Base-by-base conservation (phyloP, 768 basidiomycete genomes). In the Suillus luteus region DNA sequence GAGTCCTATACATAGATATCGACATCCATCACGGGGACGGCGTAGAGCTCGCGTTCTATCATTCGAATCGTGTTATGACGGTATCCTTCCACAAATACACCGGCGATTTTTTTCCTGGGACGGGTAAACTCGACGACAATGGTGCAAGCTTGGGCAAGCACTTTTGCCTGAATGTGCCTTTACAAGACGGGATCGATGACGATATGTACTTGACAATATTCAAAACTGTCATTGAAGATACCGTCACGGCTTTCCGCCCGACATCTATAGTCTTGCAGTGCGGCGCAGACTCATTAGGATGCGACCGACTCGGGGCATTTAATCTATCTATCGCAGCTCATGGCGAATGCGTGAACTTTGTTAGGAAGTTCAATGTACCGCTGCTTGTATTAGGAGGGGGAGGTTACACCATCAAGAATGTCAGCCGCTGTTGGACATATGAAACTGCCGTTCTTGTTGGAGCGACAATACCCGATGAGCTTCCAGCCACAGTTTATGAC, bases 71-170 rank as follows among this genome's bases (percentile, higher is more conserved):
- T n/a, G 96, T 99, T 66, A 91, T 98, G 86, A 99, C 96, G 0
- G 93, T 98, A 15, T 98, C 96, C 1, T 99, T 99, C 78, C 96
- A 99, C 82, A 99, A 99, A 78, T 99, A 97, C 80, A 95, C 92
- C 1, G 95, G 94, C 62, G 94, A 96, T 71, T 99, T 99, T 82
- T 99, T 99, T 76, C 96, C 96, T 0, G 95, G 96, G 0, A 99
- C 96, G 0, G 96, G 96, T 17, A 95, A 95, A 75, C 83, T 98
- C 10, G 92, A 96, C 71, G 96, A 99, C 78, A 93, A 94, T 65
- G 93, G 94, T 15, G 81, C 83, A 22, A 90, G 89, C n/a, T 74
- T 87, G 1, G 96, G 96, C 60, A 97, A 96, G 77, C 90, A 99
- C 73, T 99, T 99, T 74, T 91, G 88, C 64, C 81, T 99, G 49